A percentile compares a stretch with the other conserved stretches of the same genome.
Evolutionary conservation across 1,284 basidiomycete species (phyloP).

Genomic region (Fereydounia khargensis): DNA sequence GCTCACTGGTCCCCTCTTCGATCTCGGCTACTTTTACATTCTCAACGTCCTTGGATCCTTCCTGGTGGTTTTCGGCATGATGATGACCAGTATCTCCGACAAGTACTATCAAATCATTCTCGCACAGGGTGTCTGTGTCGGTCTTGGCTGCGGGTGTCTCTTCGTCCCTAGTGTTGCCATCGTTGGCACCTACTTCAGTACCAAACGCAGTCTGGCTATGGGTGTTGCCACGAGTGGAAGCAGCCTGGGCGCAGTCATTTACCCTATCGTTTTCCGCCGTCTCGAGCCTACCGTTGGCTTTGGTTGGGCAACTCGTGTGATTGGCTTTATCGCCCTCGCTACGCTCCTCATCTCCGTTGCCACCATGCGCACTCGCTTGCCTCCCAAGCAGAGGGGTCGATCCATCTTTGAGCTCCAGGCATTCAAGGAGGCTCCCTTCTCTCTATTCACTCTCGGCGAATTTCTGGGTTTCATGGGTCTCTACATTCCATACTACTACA

Average conservation of each 20-base stretch:
- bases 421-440: slow-evolving; percentile 7
- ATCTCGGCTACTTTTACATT: slow-evolving; percentile 30
- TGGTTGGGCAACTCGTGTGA: slow-evolving; percentile 32
- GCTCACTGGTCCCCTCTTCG: slow-evolving; percentile 33
- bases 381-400: too few relatives aligned
- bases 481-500: slow-evolving; percentile 36
- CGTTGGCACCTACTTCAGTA: slow-evolving; percentile 28
- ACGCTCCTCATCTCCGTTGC: slow-evolving; percentile 17
- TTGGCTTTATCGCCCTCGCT: slow-evolving; percentile 36
- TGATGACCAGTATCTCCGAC: slow-evolving; percentile 44
- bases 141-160: slow-evolving; percentile 34
- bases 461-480: slow-evolving; percentile 35
- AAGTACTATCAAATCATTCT: slow-evolving; percentile 46
- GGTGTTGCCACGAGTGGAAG: slow-evolving; percentile 38
- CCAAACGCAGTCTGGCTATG: slow-evolving; percentile 16
- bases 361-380: slow-evolving; percentile 26
- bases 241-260: slow-evolving; percentile 41
- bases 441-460: slow-evolving; percentile 20
- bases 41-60: slow-evolving; percentile 19
- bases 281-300: slow-evolving; percentile 34
- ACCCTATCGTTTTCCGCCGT: slow-evolving; percentile 34
- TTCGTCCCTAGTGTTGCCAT: slow-evolving; percentile 26
- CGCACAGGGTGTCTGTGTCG: slow-evolving; percentile 40
- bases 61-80: slow-evolving; percentile 29
- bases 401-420: slow-evolving; percentile 24